These are phyloP conservation scores for Apiospora kogelbergensis DNA, from an alignment of 2,329 filamentous ascomycete species.

Conservation along the genomic window DNA sequence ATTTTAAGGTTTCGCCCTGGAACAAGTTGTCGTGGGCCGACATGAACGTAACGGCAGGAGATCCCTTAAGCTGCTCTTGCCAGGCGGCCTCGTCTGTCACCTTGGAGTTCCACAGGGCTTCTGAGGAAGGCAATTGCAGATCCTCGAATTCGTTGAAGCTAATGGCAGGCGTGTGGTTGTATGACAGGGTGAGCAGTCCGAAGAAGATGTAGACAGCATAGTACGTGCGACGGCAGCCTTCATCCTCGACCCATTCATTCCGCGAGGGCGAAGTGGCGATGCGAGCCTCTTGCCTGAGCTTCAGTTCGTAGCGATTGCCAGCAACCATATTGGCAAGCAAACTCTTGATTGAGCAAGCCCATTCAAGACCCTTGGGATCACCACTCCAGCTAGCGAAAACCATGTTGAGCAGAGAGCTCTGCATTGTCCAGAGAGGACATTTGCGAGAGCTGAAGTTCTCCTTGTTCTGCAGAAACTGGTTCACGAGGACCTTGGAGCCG, in stretches of 20 bases:
- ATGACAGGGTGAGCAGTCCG: conserved; percentile 88
- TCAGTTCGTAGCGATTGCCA: conserved; percentile 93
- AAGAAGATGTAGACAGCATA: conserved; percentile 99
- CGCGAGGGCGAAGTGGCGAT: conserved; percentile 74
- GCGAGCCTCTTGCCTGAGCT: conserved; percentile 86
- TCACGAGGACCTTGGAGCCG: conserved; percentile 94
- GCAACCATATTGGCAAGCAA: conserved; percentile 98
- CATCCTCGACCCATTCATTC: conserved; percentile 93
- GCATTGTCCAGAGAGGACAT: conserved; percentile 97
- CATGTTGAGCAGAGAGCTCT: conserved; percentile 96
- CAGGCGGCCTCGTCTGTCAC: conserved; percentile 77
- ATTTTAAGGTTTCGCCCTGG: conserved; percentile 85
- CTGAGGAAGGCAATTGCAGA: conserved; percentile 86
- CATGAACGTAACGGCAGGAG: conserved; percentile 81
- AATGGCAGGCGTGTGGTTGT: conserved; percentile 97
- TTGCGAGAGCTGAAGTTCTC: conserved; percentile 98
- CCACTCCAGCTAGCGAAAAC: conserved; percentile 99
- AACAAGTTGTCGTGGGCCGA: conserved; percentile 94
- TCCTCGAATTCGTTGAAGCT: conserved; percentile 98
- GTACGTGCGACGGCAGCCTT: conserved; percentile 94
- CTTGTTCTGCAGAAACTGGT: conserved; percentile 96
- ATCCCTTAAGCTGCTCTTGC: conserved; percentile 73
- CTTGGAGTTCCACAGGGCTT: conserved; percentile 90
- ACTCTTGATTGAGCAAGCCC: conserved; percentile 99
- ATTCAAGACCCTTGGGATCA: conserved; percentile 94